Conservation (phyloP, 345 rosid genomes). For the Luvunga scandens region DNA sequence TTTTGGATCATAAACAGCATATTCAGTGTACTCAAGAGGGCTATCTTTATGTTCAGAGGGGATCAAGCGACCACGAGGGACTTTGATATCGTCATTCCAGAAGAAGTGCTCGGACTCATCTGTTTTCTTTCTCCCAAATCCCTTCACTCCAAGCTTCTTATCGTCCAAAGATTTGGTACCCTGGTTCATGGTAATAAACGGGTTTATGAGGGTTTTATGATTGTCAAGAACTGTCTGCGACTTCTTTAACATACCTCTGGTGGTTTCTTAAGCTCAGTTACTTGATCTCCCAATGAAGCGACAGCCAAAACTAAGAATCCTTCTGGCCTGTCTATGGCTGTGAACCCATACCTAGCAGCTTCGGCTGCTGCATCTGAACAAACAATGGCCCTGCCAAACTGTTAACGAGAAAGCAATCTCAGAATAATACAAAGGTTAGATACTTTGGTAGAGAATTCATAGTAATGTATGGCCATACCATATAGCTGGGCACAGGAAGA, state of each 20-base stretch:
- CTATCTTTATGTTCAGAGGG: conserved; percentile 61
- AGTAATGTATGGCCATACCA: conserved; percentile 36
- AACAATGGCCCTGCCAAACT: conserved; percentile 85
- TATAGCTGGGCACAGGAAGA: conserved; percentile 73
- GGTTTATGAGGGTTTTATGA: background rate
- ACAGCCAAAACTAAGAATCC: conserved; percentile 74
- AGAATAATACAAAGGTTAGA: background rate
- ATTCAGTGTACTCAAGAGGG: conserved; percentile 74
- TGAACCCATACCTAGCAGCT: conserved; percentile 76
- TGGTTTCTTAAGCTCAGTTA: conserved; percentile 39
- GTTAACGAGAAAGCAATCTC: background rate
- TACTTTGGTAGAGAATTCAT: background rate
- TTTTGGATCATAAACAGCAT: conserved; percentile 73
- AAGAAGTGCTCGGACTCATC: conserved; percentile 64
- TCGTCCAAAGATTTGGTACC: conserved; percentile 55
- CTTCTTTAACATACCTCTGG: conserved; percentile 41
- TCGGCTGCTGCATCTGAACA: conserved; percentile 84
- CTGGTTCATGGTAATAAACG: conserved; percentile 9
- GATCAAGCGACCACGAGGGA: conserved; percentile 69
- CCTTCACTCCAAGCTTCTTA: conserved; percentile 65
- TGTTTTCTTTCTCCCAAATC: conserved; percentile 69
- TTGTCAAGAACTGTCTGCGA: background rate
- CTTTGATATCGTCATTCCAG: conserved; percentile 63
- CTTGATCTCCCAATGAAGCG: conserved; percentile 53
- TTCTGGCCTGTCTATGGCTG: conserved; percentile 69